Percentiles rank a stretch among this genome's conserved stretches.
phyloP scores from a whole-genome alignment of 305 asterid species.

The Petunia hybrid region DNA sequence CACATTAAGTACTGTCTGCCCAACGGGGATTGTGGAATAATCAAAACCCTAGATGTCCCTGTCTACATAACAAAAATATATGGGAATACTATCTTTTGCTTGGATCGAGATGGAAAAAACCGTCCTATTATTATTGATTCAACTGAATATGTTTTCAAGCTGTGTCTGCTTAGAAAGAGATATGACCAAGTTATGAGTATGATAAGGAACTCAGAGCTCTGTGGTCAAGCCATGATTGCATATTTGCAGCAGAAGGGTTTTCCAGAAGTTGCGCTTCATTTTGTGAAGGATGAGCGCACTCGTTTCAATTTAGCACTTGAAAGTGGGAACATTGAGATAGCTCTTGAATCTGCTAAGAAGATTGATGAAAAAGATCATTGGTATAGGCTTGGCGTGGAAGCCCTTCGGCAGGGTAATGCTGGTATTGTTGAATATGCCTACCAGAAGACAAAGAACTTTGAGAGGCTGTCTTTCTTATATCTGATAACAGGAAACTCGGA shows the following conservation, averaged over 20 bases:
- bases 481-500: conserved; percentile 73
- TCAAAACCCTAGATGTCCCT: conserved; percentile 75
- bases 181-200: conserved; percentile 75
- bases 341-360: conserved; percentile 75
- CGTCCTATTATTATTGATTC: conserved; percentile 69
- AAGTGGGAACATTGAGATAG: conserved; percentile 72
- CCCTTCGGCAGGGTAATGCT: conserved; percentile 83
- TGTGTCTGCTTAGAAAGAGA: conserved; percentile 56
- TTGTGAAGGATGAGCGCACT: conserved; percentile 68
- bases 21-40: conserved; percentile 57
- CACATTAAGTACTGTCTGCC: conserved; percentile 84
- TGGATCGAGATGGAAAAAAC: conserved; percentile 76
- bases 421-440: conserved; percentile 85
- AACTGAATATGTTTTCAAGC: conserved; percentile 68
- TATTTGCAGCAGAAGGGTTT: conserved; percentile 76
- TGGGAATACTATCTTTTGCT: conserved; percentile 69
- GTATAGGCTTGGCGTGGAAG: conserved; percentile 82
- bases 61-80: conserved; percentile 71
- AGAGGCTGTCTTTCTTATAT: conserved; percentile 75
- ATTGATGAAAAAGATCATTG: conserved; percentile 80
- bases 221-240: conserved; percentile 76
- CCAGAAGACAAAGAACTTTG: conserved; percentile 76
- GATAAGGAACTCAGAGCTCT: conserved; percentile 57
- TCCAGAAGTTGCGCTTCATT: conserved; percentile 75
- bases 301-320: conserved; percentile 73